These are phyloP conservation scores for Metarhizium robertsii DNA, from an alignment of 2,329 filamentous ascomycete genomes.

Conservation along the genomic window DNA sequence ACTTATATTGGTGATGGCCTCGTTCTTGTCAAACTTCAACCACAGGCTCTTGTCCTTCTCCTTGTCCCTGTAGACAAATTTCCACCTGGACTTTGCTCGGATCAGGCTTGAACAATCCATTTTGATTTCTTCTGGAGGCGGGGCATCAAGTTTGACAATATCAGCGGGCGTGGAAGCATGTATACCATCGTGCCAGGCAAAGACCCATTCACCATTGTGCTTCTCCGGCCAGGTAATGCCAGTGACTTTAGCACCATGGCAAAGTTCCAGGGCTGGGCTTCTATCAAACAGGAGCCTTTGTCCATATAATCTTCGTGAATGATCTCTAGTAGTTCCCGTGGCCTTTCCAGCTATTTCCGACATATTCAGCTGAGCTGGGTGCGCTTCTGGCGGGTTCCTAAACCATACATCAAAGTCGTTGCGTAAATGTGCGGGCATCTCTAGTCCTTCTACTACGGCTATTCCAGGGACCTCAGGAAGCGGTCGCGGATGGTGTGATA, in stretches of 20 bases:
- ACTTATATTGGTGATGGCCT: constrained; percentile 55
- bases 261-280: constrained; percentile 35
- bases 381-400: constrained; percentile 26
- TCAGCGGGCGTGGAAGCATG: constrained; percentile 41
- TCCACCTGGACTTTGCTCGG: constrained; percentile 42
- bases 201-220: constrained; percentile 47
- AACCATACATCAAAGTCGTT: constrained; percentile 48
- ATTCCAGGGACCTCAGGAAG: constrained; percentile 39
- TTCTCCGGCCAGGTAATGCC: constrained; percentile 41
- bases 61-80: constrained; percentile 37
- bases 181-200: constrained; percentile 46
- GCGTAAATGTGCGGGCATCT: constrained; percentile 27
- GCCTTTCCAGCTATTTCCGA: constrained; percentile 33
- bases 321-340: constrained; percentile 34
- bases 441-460: constrained; percentile 34
- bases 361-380: constrained; percentile 31
- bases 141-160: constrained; percentile 36
- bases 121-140: constrained; percentile 35
- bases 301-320: constrained; percentile 37
- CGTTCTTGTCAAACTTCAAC: constrained; percentile 57
- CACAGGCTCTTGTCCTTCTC: constrained; percentile 36
- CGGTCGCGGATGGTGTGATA: constrained; percentile 44
- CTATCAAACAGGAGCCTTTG: constrained; percentile 36
- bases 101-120: constrained; percentile 37
- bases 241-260: constrained; percentile 37